Percentiles rank a stretch among this genome's conserved stretches.
These are phyloP conservation scores for Penicillium egyptiacum DNA, from an alignment of 495 filamentous ascomycete species.

Conservation along the genomic window DNA sequence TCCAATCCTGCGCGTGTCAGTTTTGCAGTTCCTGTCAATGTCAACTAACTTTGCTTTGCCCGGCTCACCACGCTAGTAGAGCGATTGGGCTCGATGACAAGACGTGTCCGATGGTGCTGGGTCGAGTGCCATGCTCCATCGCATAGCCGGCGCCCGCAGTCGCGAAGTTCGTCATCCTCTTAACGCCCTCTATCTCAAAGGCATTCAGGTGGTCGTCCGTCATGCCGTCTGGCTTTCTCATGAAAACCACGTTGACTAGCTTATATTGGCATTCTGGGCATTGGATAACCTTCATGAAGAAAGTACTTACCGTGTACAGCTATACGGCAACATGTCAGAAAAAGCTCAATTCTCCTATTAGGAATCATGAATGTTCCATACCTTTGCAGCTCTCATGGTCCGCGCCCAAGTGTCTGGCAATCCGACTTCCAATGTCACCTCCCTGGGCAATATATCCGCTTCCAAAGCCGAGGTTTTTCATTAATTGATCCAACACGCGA, in stretches of 20 bases:
- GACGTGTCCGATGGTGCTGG: constrained; percentile 61
- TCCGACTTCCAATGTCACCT: constrained; percentile 61
- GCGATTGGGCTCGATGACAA: constrained; percentile 59
- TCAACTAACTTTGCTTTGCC: background rate
- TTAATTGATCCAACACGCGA: constrained; percentile 55
- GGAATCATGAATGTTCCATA: constrained; percentile 15
- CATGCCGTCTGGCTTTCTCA: constrained; percentile 60
- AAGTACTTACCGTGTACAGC: constrained; percentile 37
- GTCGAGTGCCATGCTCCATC: constrained; percentile 57
- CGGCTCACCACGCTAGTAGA: constrained; percentile 61
- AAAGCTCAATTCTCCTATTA: background rate
- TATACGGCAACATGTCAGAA: constrained; percentile 15
- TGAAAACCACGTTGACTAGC: constrained; percentile 38
- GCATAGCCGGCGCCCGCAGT: constrained; percentile 53
- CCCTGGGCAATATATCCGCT: constrained; percentile 64
- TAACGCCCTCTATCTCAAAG: constrained; percentile 35
- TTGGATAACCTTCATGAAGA: background rate
- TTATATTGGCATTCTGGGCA: constrained; percentile 5
- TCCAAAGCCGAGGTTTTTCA: constrained; percentile 59
- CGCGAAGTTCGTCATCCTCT: constrained; percentile 35
- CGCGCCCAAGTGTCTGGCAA: constrained; percentile 47
- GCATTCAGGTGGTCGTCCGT: constrained; percentile 45
- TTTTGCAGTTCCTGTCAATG: background rate
- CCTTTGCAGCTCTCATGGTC: constrained; percentile 47
- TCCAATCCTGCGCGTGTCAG: constrained; percentile 49